Base-by-base conservation (phyloP, 768 basidiomycete genomes). In the Suillus lakei region DNA sequence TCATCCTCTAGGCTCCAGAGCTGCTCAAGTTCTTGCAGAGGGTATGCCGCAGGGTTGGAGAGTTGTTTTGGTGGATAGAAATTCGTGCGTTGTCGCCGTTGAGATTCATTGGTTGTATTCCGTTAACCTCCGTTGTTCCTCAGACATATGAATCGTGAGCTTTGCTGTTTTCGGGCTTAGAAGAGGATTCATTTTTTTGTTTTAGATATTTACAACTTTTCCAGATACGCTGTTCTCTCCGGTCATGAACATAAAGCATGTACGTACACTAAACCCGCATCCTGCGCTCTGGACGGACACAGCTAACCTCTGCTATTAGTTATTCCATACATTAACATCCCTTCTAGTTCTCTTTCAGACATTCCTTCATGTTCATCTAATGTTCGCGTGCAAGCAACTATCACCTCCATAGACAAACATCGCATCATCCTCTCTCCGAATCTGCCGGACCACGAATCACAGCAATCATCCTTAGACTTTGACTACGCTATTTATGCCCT, bases 211-310 rank as follows among this genome's bases (percentile, higher is more conserved):
- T 91, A 89, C 72, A 83, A 85, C 36, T 80, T 89, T 46, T 85
- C 88, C 5, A 79, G 88, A 60, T 82, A 84, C 60, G 83, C 86
- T 21, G 83, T 88, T 26, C 80, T 89, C 5, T 80, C 86, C 46
- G 83, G 85, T 23, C 85, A 88, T 68, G 87, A 88, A 74, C 85
- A 89, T 75, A 90, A 89, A 79, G 87, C 87, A 32, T 90, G 85
- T 86, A 63, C 66, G 83, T 75, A 21, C 26, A 2, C 39, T 28
- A 12, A 41, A 28, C 6, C 16, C 18, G 5, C 68, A 48, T 34
- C n/a, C 26, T 8, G 39, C 56, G 10, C 28, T 5, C 13, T 13
- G 44, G 1, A 4, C 51, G 41, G 51, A 13, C 44, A 23, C n/a
- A n/a, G n/a, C 38, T 60, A n/a, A 18, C 32, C 76, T 36, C 53